Evolutionary conservation across 257 asterid genomes (phyloP).

Genomic region (Nicotiana knightiana): DNA sequence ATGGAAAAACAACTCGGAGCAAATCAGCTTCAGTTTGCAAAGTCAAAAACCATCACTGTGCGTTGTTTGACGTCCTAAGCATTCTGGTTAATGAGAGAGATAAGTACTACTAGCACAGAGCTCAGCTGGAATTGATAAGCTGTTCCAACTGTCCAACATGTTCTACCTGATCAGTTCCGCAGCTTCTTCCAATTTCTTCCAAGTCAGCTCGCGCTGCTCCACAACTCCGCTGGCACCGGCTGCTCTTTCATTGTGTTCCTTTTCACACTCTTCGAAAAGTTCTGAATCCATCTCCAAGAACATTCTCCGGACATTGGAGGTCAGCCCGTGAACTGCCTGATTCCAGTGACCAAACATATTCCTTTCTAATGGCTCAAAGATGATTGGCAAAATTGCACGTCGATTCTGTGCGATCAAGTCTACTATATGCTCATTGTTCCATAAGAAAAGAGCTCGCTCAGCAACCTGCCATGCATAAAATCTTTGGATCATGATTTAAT

Average conservation of each 20-base stretch:
- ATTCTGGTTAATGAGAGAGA: conserved; percentile 9
- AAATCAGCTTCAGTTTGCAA: conserved; percentile 5
- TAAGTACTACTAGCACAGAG: neutral
- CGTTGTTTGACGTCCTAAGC: conserved; percentile 1
- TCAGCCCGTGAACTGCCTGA: conserved; percentile 74
- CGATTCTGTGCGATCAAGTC: conserved; percentile 72
- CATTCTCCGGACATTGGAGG: conserved; percentile 74
- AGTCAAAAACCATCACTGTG: neutral
- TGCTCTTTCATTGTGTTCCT: conserved; percentile 50
- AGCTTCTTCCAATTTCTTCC: conserved; percentile 83
- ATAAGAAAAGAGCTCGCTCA: conserved; percentile 85
- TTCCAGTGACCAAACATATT: conserved; percentile 80
- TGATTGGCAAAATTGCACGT: conserved; percentile 60
- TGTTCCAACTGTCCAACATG: neutral
- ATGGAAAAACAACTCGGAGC: neutral
- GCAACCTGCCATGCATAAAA: conserved; percentile 58
- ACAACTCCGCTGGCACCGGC: conserved; percentile 44
- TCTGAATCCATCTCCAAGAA: conserved; percentile 79
- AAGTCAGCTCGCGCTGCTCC: conserved; percentile 47
- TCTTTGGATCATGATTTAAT: neutral
- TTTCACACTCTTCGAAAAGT: conserved; percentile 71
- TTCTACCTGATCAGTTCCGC: conserved; percentile 31
- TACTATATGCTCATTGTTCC: conserved; percentile 92
- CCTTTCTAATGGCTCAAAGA: conserved; percentile 67
- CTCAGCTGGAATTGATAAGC: neutral